A percentile compares a stretch with the other conserved stretches of the same genome.
Evolutionary conservation across 495 filamentous ascomycete genomes (phyloP).

Genomic region (Podospora australis): DNA sequence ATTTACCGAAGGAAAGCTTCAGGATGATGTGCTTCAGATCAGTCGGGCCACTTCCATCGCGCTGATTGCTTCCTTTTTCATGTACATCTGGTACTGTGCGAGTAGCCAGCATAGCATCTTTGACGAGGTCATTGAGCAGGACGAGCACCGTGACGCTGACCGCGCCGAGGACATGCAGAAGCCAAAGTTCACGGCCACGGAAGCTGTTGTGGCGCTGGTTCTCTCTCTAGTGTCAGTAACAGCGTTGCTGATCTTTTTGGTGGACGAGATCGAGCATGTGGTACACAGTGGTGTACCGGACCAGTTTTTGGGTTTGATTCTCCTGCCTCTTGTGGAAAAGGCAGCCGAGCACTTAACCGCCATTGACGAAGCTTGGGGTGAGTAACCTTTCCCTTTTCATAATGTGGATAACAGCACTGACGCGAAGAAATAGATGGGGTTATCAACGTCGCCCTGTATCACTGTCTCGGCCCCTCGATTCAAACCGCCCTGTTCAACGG

Average conservation of each 20-base stretch:
- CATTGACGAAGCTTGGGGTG: conserved; percentile 83
- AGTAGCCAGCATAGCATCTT: conserved; percentile 74
- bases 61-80: conserved; percentile 65
- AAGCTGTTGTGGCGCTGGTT: conserved; percentile 59
- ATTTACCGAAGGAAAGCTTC: conserved; percentile 34
- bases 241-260: conserved; percentile 73
- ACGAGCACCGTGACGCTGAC: conserved; percentile 66
- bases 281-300: conserved; percentile 61
- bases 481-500: conserved; percentile 85
- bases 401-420: not conserved
- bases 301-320: conserved; percentile 68
- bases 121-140: conserved; percentile 49
- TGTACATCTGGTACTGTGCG: conserved; percentile 72
- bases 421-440: conserved; percentile 24
- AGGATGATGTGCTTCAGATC: conserved; percentile 51
- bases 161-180: conserved; percentile 55
- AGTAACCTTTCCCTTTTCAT: too few species aligned
- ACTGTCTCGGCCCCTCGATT: conserved; percentile 75
- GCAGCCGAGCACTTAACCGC: conserved; percentile 81
- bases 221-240: conserved; percentile 65
- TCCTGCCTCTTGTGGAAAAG: conserved; percentile 81
- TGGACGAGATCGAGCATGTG: conserved; percentile 70
- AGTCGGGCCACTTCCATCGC: conserved; percentile 69
- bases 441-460: conserved; percentile 81
- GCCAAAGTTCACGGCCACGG: conserved; percentile 69